Conservation (phyloP, 495 filamentous ascomycete genomes). For the Alectoria sarmentosa region DNA sequence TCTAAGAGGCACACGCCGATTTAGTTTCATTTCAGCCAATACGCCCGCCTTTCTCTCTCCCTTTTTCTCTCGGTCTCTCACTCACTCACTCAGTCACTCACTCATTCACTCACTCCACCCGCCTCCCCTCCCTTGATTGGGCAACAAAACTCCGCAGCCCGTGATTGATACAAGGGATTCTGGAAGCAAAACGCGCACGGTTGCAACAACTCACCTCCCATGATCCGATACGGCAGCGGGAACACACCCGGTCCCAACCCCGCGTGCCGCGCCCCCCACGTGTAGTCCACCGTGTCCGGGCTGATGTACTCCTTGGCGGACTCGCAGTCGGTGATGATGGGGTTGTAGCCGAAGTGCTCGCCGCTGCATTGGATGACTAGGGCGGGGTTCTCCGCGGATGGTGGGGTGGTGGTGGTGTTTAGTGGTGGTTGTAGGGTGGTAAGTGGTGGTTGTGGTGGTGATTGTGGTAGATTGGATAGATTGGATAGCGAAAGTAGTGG, state of each 20-base stretch:
- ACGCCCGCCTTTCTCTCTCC: background rate
- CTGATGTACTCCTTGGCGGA: background rate
- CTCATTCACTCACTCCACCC: no score
- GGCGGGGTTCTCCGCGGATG: background rate
- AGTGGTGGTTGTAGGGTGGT: no score
- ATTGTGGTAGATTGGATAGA: background rate
- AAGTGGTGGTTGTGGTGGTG: no score
- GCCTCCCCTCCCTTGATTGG: no score
- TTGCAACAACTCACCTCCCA: slow-evolving; percentile 9
- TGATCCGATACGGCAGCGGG: slow-evolving; percentile 11
- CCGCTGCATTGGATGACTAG: background rate
- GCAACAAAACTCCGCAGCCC: no score
- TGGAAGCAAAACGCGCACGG: no score
- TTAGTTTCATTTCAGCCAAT: background rate
- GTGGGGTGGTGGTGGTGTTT: no score
- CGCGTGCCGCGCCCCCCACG: background rate
- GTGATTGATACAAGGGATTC: no score
- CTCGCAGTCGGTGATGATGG: slow-evolving; percentile 5
- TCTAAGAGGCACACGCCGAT: background rate
- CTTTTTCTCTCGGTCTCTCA: background rate
- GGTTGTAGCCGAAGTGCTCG: slow-evolving; percentile 2
- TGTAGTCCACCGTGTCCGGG: background rate
- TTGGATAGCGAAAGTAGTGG: background rate
- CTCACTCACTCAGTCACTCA: no score
- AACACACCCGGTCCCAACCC: background rate